Base-by-base conservation (phyloP, 345 rosid species). In the Limnanthes douglasii region DNA sequence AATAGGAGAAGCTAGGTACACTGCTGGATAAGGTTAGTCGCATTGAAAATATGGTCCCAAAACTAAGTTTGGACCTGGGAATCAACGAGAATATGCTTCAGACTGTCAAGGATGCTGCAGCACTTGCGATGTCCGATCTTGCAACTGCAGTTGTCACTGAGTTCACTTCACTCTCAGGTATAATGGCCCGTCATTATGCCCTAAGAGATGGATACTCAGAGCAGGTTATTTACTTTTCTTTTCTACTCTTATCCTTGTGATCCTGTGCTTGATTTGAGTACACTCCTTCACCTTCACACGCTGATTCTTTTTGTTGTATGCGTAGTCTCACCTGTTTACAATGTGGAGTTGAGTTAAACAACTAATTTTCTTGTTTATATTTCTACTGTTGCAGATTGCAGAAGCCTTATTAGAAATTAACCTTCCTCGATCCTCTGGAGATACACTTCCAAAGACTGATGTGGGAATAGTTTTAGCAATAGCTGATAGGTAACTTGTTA, bases 131-230 rank as follows among this genome's bases (percentile, higher is more conserved):
- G 81, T 88, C 84, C 39, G 97, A 88, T 70, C 95, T 88, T 64
- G 80, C 95, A 27, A 76, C 93, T 44, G 59, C 95, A 32, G 86
- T 88, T 21, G 97, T 88, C 40, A 83, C 76, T 26, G 95, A 88
- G 60, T 88, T 88, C 59, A 76, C 97, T 43, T 43, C 93, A 20
- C 81, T 88, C 18, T 72, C 97, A 8, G 97, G 97, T 54, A 68
- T 72, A 59, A 88, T 88, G 97, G 97, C 76, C 28, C 73, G 90
- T 37, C 95, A 88, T 69, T 83, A 83, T 66, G 97, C 97, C 50
- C 83, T 79, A 27, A 57, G 86, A 65, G 95, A 79, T 60, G 95
- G 95, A 57, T 79, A 69, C 54, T 68, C 84, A 49, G 69, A 65
- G 51, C 71, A 82, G 95, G 97, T 88, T 52, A 33, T 41, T 62